A percentile compares a stretch with the other conserved stretches of the same genome.
These are phyloP conservation scores for Mrakia frigida DNA, from an alignment of 768 basidiomycete genomes.

Conservation along the genomic window DNA sequence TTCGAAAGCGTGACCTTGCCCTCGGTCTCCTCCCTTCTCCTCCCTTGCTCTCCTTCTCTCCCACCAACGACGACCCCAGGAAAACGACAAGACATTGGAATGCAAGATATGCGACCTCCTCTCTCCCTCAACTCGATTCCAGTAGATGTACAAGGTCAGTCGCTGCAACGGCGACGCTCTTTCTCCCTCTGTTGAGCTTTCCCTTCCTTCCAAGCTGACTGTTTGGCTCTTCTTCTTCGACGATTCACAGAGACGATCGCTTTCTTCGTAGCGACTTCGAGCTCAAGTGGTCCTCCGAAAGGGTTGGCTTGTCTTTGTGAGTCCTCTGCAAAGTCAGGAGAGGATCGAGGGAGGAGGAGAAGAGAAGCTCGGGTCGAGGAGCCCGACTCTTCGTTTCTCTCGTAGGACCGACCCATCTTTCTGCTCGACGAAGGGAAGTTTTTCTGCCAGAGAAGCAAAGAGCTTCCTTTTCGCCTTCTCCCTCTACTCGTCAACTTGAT, in stretches of 20 bases:
- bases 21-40: not conserved
- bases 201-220: not conserved
- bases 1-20: not conserved
- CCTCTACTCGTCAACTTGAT: not conserved
- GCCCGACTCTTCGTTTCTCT: not conserved
- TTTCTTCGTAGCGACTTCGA: slow-evolving; percentile 15
- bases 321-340: not conserved
- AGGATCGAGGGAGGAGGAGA: not conserved
- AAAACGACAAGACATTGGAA: not conserved
- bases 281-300: not conserved
- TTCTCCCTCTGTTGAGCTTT: not conserved
- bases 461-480: not conserved
- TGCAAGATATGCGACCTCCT: not conserved
- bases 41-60: not conserved
- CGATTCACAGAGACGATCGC: slow-evolving; percentile 12
- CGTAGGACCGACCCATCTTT: not conserved
- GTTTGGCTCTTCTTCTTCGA: not conserved
- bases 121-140: slow-evolving; percentile 20
- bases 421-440: not conserved
- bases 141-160: slow-evolving; percentile 11
- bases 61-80: not conserved
- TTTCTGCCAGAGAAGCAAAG: no score
- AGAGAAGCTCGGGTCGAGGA: not conserved
- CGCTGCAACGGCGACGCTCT: not conserved
- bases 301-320: not conserved